A percentile compares a stretch with the other conserved stretches of the same genome.
Conservation (phyloP, 768 basidiomycete species). For the Tricholomella constricta region DNA sequence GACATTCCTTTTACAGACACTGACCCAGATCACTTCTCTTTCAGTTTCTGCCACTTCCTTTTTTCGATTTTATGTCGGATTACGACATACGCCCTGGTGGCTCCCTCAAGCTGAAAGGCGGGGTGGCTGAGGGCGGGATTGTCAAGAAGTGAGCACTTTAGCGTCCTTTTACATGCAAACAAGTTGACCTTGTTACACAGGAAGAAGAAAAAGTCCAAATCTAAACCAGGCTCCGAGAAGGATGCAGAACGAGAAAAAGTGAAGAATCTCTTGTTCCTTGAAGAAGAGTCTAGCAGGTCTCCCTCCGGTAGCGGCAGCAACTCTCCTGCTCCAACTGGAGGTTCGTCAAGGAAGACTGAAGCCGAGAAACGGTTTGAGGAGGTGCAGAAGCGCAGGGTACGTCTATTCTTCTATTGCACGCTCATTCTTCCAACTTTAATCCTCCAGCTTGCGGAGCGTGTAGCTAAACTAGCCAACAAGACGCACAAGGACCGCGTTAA, state of each 20-base stretch:
- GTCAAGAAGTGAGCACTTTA: constrained; percentile 70
- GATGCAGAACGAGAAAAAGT: constrained; percentile 48
- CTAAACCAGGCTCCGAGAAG: constrained; percentile 53
- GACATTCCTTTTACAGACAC: constrained; percentile 16
- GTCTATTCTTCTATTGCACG: constrained; percentile 23
- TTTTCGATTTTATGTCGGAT: constrained; percentile 61
- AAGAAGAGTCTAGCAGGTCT: constrained; percentile 47
- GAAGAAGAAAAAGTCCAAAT: constrained; percentile 86
- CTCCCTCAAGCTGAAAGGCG: constrained; percentile 89
- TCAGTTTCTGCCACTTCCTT: constrained; percentile 13
- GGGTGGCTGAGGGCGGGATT: constrained; percentile 73
- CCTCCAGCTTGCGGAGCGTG: constrained; percentile 67
- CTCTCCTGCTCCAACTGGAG: constrained; percentile 58
- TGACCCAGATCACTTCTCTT: background rate
- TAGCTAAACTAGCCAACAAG: constrained; percentile 76
- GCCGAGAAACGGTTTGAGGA: constrained; percentile 90
- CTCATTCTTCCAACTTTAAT: constrained; percentile 7
- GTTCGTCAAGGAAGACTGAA: constrained; percentile 71
- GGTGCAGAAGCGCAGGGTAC: constrained; percentile 77
- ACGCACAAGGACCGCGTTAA: constrained; percentile 94
- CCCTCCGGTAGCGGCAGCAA: constrained; percentile 59
- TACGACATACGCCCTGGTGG: constrained; percentile 86
- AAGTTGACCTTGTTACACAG: constrained; percentile 36
- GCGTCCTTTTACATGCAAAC: constrained; percentile 11
- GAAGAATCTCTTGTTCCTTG: constrained; percentile 51